phyloP scores from a whole-genome alignment of 2,329 filamentous ascomycete species.

The Fusarium austroafricanum region DNA sequence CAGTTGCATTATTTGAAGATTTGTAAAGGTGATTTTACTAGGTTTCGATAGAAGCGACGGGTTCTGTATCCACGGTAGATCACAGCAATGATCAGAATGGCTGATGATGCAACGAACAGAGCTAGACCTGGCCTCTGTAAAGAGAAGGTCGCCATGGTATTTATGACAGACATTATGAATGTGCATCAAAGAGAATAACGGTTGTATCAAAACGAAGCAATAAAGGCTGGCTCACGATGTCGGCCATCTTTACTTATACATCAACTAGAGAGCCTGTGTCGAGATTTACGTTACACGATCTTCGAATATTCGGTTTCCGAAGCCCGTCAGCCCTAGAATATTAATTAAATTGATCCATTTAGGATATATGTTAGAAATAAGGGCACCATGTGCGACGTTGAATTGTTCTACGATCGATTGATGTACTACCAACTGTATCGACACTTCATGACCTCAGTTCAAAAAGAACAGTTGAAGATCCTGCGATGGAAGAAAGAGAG shows the following conservation, averaged over 20 bases:
- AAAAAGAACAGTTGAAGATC: too few relatives aligned
- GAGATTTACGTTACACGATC: background rate
- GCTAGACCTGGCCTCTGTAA: background rate
- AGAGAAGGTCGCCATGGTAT: background rate
- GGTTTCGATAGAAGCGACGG: conserved; percentile 19
- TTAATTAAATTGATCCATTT: too few relatives aligned
- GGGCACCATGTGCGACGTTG: background rate
- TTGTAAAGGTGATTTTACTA: background rate
- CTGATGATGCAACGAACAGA: background rate
- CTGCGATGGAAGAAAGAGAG: too few relatives aligned
- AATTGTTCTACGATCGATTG: too few relatives aligned
- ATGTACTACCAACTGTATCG: too few relatives aligned
- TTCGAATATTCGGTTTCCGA: background rate
- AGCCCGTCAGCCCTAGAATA: too few relatives aligned
- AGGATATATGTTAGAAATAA: background rate
- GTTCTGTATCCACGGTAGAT: conserved; percentile 10
- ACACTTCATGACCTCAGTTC: too few relatives aligned
- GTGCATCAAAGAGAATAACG: too few relatives aligned
- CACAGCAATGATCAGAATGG: background rate
- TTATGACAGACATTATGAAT: background rate
- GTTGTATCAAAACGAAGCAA: too few relatives aligned
- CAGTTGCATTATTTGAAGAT: background rate
- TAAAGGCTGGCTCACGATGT: too few relatives aligned
- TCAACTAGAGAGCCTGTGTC: too few relatives aligned
- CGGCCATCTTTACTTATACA: background rate